These are phyloP conservation scores for Allium sativum DNA, from an alignment of 106 monocot genomes.

Conservation along the genomic window DNA sequence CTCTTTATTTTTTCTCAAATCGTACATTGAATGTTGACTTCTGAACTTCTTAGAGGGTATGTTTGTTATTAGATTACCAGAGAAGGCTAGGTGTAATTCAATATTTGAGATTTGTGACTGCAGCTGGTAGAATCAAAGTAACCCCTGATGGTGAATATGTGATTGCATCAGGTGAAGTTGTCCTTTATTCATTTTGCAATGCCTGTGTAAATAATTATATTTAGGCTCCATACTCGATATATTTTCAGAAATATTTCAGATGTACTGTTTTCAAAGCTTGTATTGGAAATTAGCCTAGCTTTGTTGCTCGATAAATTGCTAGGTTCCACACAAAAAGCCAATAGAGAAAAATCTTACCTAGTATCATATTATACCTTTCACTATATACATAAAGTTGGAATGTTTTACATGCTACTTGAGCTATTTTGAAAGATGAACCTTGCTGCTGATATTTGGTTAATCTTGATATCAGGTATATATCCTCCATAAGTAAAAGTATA, in stretches of 20 bases:
- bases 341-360: background rate
- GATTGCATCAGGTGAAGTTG: slow-evolving; percentile 68
- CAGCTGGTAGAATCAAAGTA: slow-evolving; percentile 68
- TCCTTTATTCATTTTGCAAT: too few species aligned
- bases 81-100: slow-evolving; percentile 82
- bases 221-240: background rate
- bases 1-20: background rate
- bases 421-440: background rate
- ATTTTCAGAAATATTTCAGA: background rate
- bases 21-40: background rate
- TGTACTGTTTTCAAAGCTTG: background rate
- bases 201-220: too few species aligned
- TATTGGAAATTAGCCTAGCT: background rate
- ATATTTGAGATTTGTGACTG: slow-evolving; percentile 89
- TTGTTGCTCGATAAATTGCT: background rate
- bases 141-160: slow-evolving; percentile 87
- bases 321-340: background rate
- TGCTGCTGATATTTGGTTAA: background rate
- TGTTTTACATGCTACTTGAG: background rate
- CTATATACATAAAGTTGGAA: background rate
- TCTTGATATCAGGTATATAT: slow-evolving; percentile 57
- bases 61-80: slow-evolving; percentile 28
- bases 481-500: slow-evolving; percentile 97
- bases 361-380: background rate
- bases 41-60: background rate